These are phyloP conservation scores for Primulina tabacum DNA, from an alignment of 257 asterid genomes.

Conservation along the genomic window DNA sequence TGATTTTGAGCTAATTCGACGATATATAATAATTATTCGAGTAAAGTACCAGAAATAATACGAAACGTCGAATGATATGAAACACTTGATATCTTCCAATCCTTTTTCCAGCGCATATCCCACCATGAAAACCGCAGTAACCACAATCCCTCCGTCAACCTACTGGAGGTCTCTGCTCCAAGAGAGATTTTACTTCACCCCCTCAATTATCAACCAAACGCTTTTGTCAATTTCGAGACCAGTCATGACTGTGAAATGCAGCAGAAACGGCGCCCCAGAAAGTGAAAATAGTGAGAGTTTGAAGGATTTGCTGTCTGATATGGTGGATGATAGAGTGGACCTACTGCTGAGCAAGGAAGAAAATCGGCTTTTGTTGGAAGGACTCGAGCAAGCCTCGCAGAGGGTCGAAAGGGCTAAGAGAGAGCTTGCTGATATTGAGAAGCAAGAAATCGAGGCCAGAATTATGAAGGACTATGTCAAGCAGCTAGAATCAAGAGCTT, in stretches of 20 bases:
- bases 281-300: constrained; percentile 35
- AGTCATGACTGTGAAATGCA: constrained; percentile 44
- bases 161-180: constrained; percentile 26
- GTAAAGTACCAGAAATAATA: too few relatives aligned
- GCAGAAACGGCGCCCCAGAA: constrained; percentile 35
- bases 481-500: constrained; percentile 69
- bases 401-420: constrained; percentile 76
- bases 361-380: constrained; percentile 65
- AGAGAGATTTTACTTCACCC: constrained; percentile 21
- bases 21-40: too few relatives aligned
- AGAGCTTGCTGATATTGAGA: constrained; percentile 71
- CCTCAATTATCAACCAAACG: constrained; percentile 4
- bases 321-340: constrained; percentile 73
- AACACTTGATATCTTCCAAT: too few relatives aligned
- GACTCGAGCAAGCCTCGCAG: constrained; percentile 70
- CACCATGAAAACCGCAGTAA: constrained; percentile 38
- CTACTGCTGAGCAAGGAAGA: constrained; percentile 70
- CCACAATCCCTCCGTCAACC: constrained; percentile 24
- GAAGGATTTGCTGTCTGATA: constrained; percentile 56
- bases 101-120: not conserved
- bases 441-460: constrained; percentile 75
- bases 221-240: constrained; percentile 26
- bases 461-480: constrained; percentile 50
- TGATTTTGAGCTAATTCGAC: too few relatives aligned
- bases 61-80: too few relatives aligned